phyloP scores from a whole-genome alignment of 768 basidiomycete species.

The Phallus indusiatus region DNA sequence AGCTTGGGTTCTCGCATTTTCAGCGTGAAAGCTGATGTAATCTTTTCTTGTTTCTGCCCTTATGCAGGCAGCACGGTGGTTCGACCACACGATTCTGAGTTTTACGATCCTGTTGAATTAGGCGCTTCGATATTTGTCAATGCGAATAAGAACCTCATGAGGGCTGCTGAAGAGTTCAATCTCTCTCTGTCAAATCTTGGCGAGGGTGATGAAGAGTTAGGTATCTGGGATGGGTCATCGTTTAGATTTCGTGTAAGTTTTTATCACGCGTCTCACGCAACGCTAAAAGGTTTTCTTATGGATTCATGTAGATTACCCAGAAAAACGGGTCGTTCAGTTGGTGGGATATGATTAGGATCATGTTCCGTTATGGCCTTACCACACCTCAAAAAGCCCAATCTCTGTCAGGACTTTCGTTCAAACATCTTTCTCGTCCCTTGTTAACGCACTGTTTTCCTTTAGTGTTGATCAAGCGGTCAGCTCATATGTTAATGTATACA shows the following conservation, averaged over 20 bases:
- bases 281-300: neutral
- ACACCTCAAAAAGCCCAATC: constrained; percentile 48
- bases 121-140: constrained; percentile 23
- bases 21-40: neutral
- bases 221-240: constrained; percentile 77
- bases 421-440: neutral
- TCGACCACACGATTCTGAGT: constrained; percentile 43
- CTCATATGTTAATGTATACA: constrained; percentile 48
- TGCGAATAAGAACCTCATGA: constrained; percentile 59
- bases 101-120: constrained; percentile 22
- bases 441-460: neutral
- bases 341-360: constrained; percentile 64
- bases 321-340: constrained; percentile 27
- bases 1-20: neutral
- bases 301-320: neutral
- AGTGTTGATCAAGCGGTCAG: constrained; percentile 51
- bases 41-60: neutral
- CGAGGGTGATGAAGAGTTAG: constrained; percentile 34
- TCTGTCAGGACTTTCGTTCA: constrained; percentile 32
- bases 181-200: constrained; percentile 10
- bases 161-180: constrained; percentile 76
- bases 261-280: neutral
- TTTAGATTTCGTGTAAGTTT: constrained; percentile 54
- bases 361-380: constrained; percentile 69
- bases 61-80: constrained; percentile 65